A percentile compares a stretch with the other conserved stretches of the same genome.
Evolutionary conservation across 345 rosid genomes (phyloP).

Genomic region (Aurinia saxatilis): DNA sequence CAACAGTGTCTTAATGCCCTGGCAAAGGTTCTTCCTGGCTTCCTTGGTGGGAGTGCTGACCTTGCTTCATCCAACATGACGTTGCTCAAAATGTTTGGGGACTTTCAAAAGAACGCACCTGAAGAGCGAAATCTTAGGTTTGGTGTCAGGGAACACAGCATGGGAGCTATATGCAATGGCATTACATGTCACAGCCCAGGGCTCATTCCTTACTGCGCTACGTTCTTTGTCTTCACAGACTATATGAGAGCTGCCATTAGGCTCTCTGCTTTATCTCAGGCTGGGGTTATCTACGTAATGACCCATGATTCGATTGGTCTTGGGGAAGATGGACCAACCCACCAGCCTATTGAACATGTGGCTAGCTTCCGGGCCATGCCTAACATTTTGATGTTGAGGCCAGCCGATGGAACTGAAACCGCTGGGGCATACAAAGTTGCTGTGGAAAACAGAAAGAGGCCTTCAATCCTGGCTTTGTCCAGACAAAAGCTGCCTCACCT

Average conservation of each 20-base stretch:
- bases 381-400: constrained; percentile 82
- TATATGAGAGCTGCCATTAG: constrained; percentile 95
- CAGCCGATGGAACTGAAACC: constrained; percentile 91
- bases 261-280: constrained; percentile 66
- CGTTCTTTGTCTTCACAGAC: constrained; percentile 94
- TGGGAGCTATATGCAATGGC: constrained; percentile 92
- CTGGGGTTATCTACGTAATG: constrained; percentile 88
- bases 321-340: constrained; percentile 98
- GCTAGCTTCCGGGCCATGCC: constrained; percentile 99
- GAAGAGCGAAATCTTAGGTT: constrained; percentile 77
- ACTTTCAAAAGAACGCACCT: constrained; percentile 73
- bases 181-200: constrained; percentile 85
- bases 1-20: constrained; percentile 77
- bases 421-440: constrained; percentile 88
- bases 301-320: constrained; percentile 96
- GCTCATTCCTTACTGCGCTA: constrained; percentile 78
- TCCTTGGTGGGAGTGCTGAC: constrained; percentile 90
- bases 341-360: constrained; percentile 88
- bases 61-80: constrained; percentile 96
- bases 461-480: constrained; percentile 78
- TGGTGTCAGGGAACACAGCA: constrained; percentile 91
- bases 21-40: constrained; percentile 67
- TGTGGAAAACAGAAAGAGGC: constrained; percentile 61
- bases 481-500: constrained; percentile 81
- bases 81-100: constrained; percentile 68